A percentile compares a stretch with the other conserved stretches of the same genome.
These are phyloP conservation scores for Didymella sp. DNA, from an alignment of 2,329 filamentous ascomycete species.

Conservation along the genomic window DNA sequence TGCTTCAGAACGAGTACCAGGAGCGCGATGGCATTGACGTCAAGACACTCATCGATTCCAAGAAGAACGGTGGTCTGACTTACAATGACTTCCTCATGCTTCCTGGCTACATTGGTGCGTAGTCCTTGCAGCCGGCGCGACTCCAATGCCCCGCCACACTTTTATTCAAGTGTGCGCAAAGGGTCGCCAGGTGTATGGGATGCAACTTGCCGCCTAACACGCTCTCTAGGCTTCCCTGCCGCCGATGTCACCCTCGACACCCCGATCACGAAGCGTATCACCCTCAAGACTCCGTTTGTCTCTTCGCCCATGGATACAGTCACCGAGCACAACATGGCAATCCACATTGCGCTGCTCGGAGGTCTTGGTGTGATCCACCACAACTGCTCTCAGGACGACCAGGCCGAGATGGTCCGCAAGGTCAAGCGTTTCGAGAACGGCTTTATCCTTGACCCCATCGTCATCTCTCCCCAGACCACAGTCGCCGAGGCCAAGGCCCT, in stretches of 20 bases:
- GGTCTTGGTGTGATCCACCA: slow-evolving; percentile 96
- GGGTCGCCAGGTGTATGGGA: slow-evolving; percentile 10
- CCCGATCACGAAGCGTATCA: slow-evolving; percentile 92
- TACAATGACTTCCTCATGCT: slow-evolving; percentile 99
- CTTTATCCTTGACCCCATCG: slow-evolving; percentile 95
- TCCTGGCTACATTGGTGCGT: slow-evolving; percentile 87
- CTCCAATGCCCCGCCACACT: slow-evolving; percentile 1
- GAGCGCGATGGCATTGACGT: slow-evolving; percentile 86
- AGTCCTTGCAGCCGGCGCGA: slow-evolving; percentile 19
- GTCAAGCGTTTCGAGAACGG: slow-evolving; percentile 99
- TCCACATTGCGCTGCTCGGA: slow-evolving; percentile 90
- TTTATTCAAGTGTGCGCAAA: slow-evolving; percentile 7
- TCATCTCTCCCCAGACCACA: slow-evolving; percentile 85
- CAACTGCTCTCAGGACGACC: slow-evolving; percentile 97
- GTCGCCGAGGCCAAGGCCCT: slow-evolving; percentile 89
- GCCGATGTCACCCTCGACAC: slow-evolving; percentile 88
- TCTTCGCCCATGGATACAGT: slow-evolving; percentile 99
- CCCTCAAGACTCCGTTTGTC: slow-evolving; percentile 93
- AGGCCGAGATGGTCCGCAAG: slow-evolving; percentile 98
- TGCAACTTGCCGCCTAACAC: slow-evolving; percentile 21
- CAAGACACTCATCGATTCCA: slow-evolving; percentile 86
- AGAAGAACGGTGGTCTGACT: slow-evolving; percentile 89
- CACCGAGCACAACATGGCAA: slow-evolving; percentile 99
- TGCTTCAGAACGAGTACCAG: slow-evolving; percentile 78
- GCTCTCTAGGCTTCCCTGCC: slow-evolving; percentile 76